These are phyloP conservation scores for Macrolepiota albuminosa DNA, from an alignment of 768 basidiomycete species.

Conservation along the genomic window DNA sequence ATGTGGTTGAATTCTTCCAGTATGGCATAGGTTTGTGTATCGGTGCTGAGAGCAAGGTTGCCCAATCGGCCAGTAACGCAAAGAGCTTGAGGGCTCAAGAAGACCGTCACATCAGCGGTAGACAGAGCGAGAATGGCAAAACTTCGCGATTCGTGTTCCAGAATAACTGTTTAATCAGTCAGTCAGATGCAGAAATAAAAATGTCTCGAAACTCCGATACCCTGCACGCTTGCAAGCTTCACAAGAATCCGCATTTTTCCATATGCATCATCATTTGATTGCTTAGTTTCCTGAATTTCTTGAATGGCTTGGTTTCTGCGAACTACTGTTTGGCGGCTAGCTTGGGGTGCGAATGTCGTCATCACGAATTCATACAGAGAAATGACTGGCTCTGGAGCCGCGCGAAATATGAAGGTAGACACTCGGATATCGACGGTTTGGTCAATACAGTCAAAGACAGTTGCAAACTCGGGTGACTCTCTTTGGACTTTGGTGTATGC, in stretches of 20 bases:
- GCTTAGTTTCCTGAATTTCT: neutral
- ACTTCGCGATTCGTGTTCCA: conserved; percentile 64
- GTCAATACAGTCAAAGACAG: conserved; percentile 77
- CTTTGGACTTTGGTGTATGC: conserved; percentile 77
- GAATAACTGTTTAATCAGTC: conserved; percentile 46
- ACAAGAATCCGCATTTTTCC: conserved; percentile 78
- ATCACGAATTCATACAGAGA: conserved; percentile 95
- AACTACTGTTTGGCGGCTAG: neutral
- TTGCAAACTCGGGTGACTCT: conserved; percentile 80
- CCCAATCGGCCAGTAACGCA: conserved; percentile 79
- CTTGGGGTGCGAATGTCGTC: conserved; percentile 66
- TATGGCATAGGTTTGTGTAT: conserved; percentile 47
- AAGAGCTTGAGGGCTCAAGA: conserved; percentile 69
- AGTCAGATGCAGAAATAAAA: conserved; percentile 1
- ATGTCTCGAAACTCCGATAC: conserved; percentile 32
- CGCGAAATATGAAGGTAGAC: conserved; percentile 86
- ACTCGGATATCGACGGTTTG: conserved; percentile 84
- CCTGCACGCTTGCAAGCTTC: conserved; percentile 79
- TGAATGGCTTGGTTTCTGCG: neutral
- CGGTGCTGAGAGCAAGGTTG: conserved; percentile 76
- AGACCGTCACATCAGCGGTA: conserved; percentile 80
- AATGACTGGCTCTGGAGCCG: conserved; percentile 87
- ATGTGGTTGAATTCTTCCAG: conserved; percentile 76
- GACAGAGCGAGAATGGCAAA: conserved; percentile 88
- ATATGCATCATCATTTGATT: conserved; percentile 10